These are phyloP conservation scores for Chalciporus piperatus DNA, from an alignment of 768 basidiomycete species.

Conservation along the genomic window DNA sequence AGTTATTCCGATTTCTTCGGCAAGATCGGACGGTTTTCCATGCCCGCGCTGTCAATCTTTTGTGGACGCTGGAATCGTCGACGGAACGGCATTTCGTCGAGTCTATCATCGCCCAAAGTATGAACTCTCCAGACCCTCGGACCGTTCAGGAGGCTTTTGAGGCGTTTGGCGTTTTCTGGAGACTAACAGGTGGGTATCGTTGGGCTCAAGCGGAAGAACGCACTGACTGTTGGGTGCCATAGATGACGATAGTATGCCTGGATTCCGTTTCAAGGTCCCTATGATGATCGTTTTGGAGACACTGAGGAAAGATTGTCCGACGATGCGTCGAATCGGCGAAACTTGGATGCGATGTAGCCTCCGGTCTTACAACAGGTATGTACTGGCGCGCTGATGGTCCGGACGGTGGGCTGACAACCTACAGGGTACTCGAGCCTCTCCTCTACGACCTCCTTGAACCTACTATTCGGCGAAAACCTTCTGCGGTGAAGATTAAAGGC, in stretches of 20 bases:
- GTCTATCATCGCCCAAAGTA: slow-evolving; percentile 69
- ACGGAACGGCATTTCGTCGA: slow-evolving; percentile 66
- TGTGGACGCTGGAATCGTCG: slow-evolving; percentile 73
- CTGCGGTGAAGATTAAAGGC: slow-evolving; percentile 52
- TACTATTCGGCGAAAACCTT: slow-evolving; percentile 50
- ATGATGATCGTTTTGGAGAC: slow-evolving; percentile 87
- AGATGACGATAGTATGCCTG: slow-evolving; percentile 84
- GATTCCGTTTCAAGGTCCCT: slow-evolving; percentile 79
- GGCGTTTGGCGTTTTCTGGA: slow-evolving; percentile 92
- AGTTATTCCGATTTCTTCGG: slow-evolving; percentile 74
- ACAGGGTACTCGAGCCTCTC: slow-evolving; percentile 87
- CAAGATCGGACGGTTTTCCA: slow-evolving; percentile 71
- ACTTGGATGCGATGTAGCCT: slow-evolving; percentile 97
- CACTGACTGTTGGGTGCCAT: slow-evolving; percentile 1
- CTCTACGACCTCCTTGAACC: slow-evolving; percentile 76
- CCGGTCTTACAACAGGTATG: slow-evolving; percentile 84
- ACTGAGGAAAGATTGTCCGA: slow-evolving; percentile 72
- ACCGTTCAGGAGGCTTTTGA: slow-evolving; percentile 64
- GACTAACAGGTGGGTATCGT: slow-evolving; percentile 63
- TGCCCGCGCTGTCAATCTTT: slow-evolving; percentile 71
- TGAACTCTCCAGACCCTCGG: slow-evolving; percentile 53
- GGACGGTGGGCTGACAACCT: slow-evolving; percentile 1
- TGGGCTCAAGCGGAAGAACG: not conserved
- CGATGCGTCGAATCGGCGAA: slow-evolving; percentile 76
- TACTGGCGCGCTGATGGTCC: not conserved